A percentile compares a stretch with the other conserved stretches of the same genome.
phyloP scores from a whole-genome alignment of 352 stramenopile species.

The Globisporangium nunn region DNA sequence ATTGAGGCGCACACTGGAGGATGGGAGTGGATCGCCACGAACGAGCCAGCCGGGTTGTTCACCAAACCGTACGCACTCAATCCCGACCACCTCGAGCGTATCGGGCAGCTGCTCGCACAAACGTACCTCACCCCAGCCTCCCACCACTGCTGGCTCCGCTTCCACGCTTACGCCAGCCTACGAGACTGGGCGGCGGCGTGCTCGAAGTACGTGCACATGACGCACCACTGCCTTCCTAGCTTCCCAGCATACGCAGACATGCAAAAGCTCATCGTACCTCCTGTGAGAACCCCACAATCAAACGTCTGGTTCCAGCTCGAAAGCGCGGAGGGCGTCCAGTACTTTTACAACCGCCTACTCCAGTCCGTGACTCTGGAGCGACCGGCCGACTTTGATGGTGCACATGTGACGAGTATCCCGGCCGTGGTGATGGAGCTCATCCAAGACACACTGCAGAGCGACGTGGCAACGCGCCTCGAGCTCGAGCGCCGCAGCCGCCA shows the following conservation, averaged over 20 bases:
- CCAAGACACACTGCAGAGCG: constrained; percentile 25
- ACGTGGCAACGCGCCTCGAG: constrained; percentile 39
- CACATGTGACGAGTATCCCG: constrained; percentile 35
- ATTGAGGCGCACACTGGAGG: constrained; percentile 53
- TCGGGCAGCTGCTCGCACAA: constrained; percentile 24
- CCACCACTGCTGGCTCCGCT: constrained; percentile 46
- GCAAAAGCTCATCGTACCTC: constrained; percentile 34
- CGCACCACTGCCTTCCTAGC: constrained; percentile 34
- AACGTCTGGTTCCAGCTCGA: constrained; percentile 62
- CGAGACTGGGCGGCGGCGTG: constrained; percentile 42
- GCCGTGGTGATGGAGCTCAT: constrained; percentile 41
- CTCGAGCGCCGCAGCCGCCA: constrained; percentile 43
- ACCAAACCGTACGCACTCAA: constrained; percentile 65
- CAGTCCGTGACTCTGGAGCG: constrained; percentile 33
- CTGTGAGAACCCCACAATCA: constrained; percentile 35
- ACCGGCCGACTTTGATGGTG: constrained; percentile 53
- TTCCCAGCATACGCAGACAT: constrained; percentile 37
- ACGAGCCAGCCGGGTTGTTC: constrained; percentile 59
- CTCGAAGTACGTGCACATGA: constrained; percentile 49
- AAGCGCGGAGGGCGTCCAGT: constrained; percentile 33
- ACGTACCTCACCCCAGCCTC: constrained; percentile 11
- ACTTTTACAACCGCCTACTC: constrained; percentile 59
- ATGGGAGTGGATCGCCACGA: constrained; percentile 59
- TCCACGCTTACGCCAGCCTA: constrained; percentile 45
- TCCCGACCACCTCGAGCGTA: constrained; percentile 23